Evolutionary conservation across 208 protist species (phyloP), one percentile per base, ranked within the genome.

Genomic region (Strigomonas galati): DNA sequence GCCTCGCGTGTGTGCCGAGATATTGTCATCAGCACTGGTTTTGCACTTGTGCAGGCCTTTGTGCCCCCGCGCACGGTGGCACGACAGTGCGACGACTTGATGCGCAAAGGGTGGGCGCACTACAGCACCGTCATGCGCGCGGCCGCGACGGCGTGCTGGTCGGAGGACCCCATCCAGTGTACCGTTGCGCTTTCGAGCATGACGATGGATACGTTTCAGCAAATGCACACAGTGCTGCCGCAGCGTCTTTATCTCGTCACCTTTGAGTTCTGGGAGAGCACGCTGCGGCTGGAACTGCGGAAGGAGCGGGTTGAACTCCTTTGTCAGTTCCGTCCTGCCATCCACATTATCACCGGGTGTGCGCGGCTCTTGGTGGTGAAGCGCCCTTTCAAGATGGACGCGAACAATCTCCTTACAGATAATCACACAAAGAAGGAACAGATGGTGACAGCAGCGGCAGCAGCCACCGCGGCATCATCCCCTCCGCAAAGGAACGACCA

Each of bases 221-320:
- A 31, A 32, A 30, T 65, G 24, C 76, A 83, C 17, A 40, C 15
- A 28, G 60, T 12, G 21, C n/a, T 81, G 12, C 66, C 73, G 0
- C 6, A 10, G 21, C 58, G 75, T 67, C 67, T 89, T 0, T 70
- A 70, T 62, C 69, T 78, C 49, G 55, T n/a, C n/a, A n/a, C n/a
- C n/a, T n/a, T n/a, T n/a, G n/a, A n/a, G n/a, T n/a, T n/a, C n/a
- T n/a, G n/a, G n/a, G n/a, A n/a, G n/a, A n/a, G n/a, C n/a, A n/a
- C n/a, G n/a, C n/a, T n/a, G n/a, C n/a, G n/a, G n/a, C 62, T 82
- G 54, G 72, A 89, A 63, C 73, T 89, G 40, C 71, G 82, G 2
- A 69, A 67, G 3, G 82, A 89, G 69, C 82, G 82, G 0, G 44
- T 89, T 17, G 32, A 62, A 10, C 24, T 78, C 2, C 44, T 89